Evolutionary conservation across 2,329 filamentous ascomycete genomes (phyloP).

Genomic region (Berkeleyomyces rouxiae): DNA sequence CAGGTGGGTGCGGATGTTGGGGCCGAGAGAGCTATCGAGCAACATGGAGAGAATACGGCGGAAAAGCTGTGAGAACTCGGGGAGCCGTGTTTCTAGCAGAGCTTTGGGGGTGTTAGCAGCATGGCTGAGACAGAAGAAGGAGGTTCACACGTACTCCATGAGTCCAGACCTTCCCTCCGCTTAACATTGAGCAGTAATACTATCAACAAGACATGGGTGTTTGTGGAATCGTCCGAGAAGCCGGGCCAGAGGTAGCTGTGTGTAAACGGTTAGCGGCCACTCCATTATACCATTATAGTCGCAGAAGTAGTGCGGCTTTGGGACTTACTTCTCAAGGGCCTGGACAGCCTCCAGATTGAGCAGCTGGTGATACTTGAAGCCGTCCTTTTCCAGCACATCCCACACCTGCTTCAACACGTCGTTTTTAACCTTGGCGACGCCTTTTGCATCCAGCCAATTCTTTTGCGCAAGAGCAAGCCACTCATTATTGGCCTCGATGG

Average conservation of each 20-base stretch:
- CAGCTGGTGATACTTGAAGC: slow-evolving; percentile 61
- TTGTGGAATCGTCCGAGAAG: slow-evolving; percentile 74
- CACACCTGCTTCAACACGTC: slow-evolving; percentile 82
- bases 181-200: slow-evolving; percentile 78
- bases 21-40: slow-evolving; percentile 50
- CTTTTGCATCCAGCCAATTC: slow-evolving; percentile 61
- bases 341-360: slow-evolving; percentile 79
- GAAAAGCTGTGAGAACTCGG: slow-evolving; percentile 79
- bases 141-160: slow-evolving; percentile 49
- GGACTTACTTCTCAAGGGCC: slow-evolving; percentile 57
- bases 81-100: slow-evolving; percentile 58
- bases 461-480: slow-evolving; percentile 66
- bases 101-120: slow-evolving; percentile 27
- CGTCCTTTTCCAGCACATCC: slow-evolving; percentile 69
- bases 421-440: slow-evolving; percentile 60
- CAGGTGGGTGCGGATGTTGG: slow-evolving; percentile 60
- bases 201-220: slow-evolving; percentile 79
- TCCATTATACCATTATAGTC: neutral
- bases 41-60: slow-evolving; percentile 78
- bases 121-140: neutral
- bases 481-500: slow-evolving; percentile 53
- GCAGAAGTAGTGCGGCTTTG: neutral
- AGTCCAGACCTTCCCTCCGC: slow-evolving; percentile 67
- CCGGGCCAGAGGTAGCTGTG: slow-evolving; percentile 86
- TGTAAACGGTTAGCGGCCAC: slow-evolving; percentile 16